phyloP scores from a whole-genome alignment of 192 early-diverging fungal species.

The Backusella sp. region DNA sequence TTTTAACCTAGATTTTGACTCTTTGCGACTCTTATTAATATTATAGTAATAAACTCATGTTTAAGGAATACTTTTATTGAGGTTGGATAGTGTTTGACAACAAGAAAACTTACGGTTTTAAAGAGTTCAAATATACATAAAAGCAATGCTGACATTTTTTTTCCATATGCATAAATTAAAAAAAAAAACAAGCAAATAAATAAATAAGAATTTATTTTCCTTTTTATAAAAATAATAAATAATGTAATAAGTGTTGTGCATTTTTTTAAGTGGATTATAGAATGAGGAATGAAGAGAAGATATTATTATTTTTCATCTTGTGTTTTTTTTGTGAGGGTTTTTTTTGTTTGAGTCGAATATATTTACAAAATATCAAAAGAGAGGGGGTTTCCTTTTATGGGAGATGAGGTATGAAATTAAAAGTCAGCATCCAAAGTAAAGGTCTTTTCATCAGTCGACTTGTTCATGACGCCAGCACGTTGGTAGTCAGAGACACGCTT shows the following conservation, averaged over 20 bases:
- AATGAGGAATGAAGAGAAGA: neutral
- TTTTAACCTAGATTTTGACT: no score
- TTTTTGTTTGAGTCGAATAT: neutral
- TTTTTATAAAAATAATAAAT: neutral
- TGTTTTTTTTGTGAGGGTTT: neutral
- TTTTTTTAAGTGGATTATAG: neutral
- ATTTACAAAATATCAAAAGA: neutral
- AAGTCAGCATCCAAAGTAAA: conserved; percentile 85
- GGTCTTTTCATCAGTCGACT: conserved; percentile 58
- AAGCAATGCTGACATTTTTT: neutral
- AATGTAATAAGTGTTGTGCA: neutral
- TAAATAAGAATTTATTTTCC: neutral
- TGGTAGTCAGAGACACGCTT: conserved; percentile 97
- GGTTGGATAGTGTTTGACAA: no score
- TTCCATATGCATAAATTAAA: neutral
- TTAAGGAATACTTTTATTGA: no score
- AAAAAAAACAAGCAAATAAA: neutral
- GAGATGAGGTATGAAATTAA: conserved; percentile 37
- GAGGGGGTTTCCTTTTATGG: neutral
- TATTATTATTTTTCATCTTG: neutral
- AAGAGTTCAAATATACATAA: no score
- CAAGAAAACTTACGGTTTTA: no score
- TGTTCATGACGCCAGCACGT: conserved; percentile 86
- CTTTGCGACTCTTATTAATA: no score
- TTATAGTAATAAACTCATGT: no score